phyloP scores from a whole-genome alignment of 352 stramenopile species.

The Globisporangium carolinianum region DNA sequence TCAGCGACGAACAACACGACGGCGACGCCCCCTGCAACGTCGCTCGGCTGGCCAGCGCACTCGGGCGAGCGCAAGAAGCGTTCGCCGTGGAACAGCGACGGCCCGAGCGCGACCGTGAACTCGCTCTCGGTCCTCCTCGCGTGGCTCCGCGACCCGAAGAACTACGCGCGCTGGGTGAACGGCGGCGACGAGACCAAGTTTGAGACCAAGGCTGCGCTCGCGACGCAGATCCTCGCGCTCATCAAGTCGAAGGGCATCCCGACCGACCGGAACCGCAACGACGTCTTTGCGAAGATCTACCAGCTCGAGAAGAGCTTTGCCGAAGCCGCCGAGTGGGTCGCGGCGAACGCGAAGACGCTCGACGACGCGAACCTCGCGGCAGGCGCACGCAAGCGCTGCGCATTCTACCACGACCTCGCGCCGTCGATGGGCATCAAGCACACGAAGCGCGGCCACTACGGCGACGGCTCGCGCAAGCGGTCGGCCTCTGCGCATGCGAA shows the following conservation, averaged over 20 bases:
- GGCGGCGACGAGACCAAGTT: slow-evolving; percentile 10
- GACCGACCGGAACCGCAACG: slow-evolving; percentile 15
- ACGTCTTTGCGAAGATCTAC: slow-evolving; percentile 19
- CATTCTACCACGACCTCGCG: slow-evolving; percentile 13
- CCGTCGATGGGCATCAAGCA: slow-evolving; percentile 8
- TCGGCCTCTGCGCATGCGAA: neutral
- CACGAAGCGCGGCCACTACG: neutral
- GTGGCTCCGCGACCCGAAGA: slow-evolving; percentile 12
- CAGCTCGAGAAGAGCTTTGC: slow-evolving; percentile 16
- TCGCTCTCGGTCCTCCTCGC: slow-evolving; percentile 11
- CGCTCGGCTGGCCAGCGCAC: neutral
- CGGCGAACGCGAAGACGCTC: slow-evolving; percentile 3
- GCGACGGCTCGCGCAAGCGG: slow-evolving; percentile 3
- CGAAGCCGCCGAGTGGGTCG: slow-evolving; percentile 8
- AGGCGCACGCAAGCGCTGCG: slow-evolving; percentile 8
- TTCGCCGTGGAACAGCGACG: slow-evolving; percentile 13
- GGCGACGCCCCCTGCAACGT: no score
- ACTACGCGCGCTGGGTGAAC: slow-evolving; percentile 14
- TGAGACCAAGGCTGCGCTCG: slow-evolving; percentile 12
- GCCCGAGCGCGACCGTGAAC: slow-evolving; percentile 7
- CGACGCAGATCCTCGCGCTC: slow-evolving; percentile 9
- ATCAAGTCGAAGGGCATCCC: slow-evolving; percentile 11
- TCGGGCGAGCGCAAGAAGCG: slow-evolving; percentile 13
- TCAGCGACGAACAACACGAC: no score
- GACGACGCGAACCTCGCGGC: slow-evolving; percentile 2